Conservation (phyloP, 495 filamentous ascomycete species). For the Podospora sp. region DNA sequence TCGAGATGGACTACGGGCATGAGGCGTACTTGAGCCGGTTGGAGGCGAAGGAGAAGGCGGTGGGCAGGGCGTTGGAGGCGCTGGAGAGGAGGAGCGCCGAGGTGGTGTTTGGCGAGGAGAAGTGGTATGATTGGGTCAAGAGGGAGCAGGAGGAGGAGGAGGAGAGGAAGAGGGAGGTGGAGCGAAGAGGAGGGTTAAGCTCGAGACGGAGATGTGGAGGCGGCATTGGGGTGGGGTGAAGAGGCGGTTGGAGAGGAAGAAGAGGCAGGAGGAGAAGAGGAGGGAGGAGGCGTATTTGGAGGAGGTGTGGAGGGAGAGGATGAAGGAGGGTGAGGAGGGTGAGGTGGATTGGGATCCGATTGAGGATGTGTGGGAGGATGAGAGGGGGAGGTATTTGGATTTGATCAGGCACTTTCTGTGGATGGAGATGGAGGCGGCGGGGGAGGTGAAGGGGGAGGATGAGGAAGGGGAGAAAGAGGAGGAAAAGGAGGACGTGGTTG, state of each 20-base stretch:
- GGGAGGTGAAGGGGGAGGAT: constrained; percentile 16
- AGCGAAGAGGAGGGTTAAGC: constrained; percentile 55
- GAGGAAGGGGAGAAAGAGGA: not conserved
- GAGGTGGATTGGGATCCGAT: constrained; percentile 56
- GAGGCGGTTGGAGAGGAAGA: constrained; percentile 35
- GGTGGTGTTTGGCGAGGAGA: constrained; percentile 49
- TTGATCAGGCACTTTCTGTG: constrained; percentile 49
- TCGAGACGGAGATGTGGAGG: constrained; percentile 53
- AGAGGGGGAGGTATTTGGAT: constrained; percentile 48
- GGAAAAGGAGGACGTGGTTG: constrained; percentile 9
- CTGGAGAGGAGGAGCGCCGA: constrained; percentile 51
- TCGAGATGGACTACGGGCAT: constrained; percentile 50
- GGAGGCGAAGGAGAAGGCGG: constrained; percentile 43
- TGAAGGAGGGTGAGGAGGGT: constrained; percentile 34
- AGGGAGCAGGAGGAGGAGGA: constrained; percentile 51
- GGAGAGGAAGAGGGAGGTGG: constrained; percentile 48
- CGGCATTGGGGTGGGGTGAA: constrained; percentile 48
- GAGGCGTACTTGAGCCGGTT: constrained; percentile 50
- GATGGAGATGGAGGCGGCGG: constrained; percentile 33
- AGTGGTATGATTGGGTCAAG: constrained; percentile 55
- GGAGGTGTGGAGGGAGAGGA: constrained; percentile 45
- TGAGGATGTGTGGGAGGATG: constrained; percentile 52
- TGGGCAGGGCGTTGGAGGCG: constrained; percentile 47
- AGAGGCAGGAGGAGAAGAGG: constrained; percentile 46
- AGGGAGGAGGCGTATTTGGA: constrained; percentile 51